These are phyloP conservation scores for Flammula alnicola DNA, from an alignment of 1,284 basidiomycete genomes.

Conservation along the genomic window DNA sequence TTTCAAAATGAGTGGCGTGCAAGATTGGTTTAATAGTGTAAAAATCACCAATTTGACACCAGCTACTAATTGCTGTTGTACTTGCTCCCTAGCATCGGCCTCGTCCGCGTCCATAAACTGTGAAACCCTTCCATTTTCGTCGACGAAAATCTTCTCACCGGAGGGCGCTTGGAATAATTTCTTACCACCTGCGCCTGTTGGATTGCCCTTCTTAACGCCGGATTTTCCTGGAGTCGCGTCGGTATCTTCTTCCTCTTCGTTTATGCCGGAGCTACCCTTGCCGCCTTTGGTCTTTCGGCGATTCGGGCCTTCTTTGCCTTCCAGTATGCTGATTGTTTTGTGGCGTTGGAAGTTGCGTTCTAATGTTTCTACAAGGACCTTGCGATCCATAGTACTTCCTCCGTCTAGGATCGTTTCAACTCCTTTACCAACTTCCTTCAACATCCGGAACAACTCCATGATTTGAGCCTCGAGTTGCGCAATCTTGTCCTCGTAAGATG, in stretches of 20 bases:
- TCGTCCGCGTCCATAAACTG: constrained; percentile 94
- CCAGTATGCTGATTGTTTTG: constrained; percentile 86
- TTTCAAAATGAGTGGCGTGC: constrained; percentile 18
- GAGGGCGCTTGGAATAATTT: constrained; percentile 38
- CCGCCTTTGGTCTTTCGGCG: constrained; percentile 37
- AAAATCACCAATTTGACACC: constrained; percentile 69
- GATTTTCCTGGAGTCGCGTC: constrained; percentile 59
- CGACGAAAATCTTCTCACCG: constrained; percentile 45
- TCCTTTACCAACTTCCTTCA: constrained; percentile 81
- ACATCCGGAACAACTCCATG: constrained; percentile 91
- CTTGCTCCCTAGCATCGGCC: constrained; percentile 82
- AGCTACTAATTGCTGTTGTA: constrained; percentile 79
- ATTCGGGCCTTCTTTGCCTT: constrained; percentile 60
- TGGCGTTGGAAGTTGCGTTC: constrained; percentile 85
- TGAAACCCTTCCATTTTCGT: constrained; percentile 63
- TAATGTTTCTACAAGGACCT: constrained; percentile 79
- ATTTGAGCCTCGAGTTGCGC: constrained; percentile 91
- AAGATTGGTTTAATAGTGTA: not conserved
- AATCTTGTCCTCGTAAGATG: constrained; percentile 86
- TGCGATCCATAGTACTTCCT: constrained; percentile 71
- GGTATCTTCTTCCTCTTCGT: constrained; percentile 50
- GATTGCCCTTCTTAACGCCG: constrained; percentile 41
- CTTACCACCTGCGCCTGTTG: constrained; percentile 32
- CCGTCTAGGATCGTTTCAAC: constrained; percentile 75
- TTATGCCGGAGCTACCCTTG: constrained; percentile 40